These are phyloP conservation scores for Xerocomus brunneocitrinus DNA, from an alignment of 768 basidiomycete species.

Conservation along the genomic window DNA sequence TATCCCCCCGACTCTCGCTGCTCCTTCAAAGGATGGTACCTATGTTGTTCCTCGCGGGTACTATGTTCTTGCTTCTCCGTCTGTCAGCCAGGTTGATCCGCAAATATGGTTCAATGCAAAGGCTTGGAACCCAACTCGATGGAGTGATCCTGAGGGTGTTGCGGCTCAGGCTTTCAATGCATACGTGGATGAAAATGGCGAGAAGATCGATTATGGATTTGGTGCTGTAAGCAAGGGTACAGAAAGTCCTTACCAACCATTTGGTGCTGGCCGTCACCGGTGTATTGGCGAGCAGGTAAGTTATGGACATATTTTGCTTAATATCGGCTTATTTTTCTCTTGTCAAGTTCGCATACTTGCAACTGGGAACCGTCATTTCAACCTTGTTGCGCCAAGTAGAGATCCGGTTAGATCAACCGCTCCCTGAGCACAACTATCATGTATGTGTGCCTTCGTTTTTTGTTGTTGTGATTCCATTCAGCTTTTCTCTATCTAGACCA, in stretches of 20 bases:
- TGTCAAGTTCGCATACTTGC: slow-evolving; percentile 85
- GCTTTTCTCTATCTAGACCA: slow-evolving; percentile 51
- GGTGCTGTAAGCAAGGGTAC: slow-evolving; percentile 95
- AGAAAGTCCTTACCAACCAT: slow-evolving; percentile 93
- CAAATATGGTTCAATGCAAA: slow-evolving; percentile 68
- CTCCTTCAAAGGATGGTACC: slow-evolving; percentile 65
- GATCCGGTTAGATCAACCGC: slow-evolving; percentile 51
- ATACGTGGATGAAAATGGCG: slow-evolving; percentile 71
- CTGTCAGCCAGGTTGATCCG: slow-evolving; percentile 85
- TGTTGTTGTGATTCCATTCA: slow-evolving; percentile 6
- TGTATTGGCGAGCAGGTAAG: slow-evolving; percentile 87
- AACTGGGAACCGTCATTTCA: slow-evolving; percentile 78
- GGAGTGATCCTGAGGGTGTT: slow-evolving; percentile 81
- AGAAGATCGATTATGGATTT: slow-evolving; percentile 95
- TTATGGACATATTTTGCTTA: slow-evolving; percentile 1
- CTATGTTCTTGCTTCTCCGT: slow-evolving; percentile 85
- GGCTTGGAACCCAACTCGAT: slow-evolving; percentile 77
- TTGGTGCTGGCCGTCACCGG: slow-evolving; percentile 93
- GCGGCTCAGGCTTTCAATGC: slow-evolving; percentile 73
- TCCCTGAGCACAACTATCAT: slow-evolving; percentile 88
- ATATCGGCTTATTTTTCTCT: slow-evolving; percentile 3
- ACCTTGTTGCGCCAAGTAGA: slow-evolving; percentile 76
- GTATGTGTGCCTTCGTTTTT: slow-evolving; percentile 42
- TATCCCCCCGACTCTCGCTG: slow-evolving; percentile 74
- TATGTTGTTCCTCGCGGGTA: slow-evolving; percentile 90